A percentile compares a stretch with the other conserved stretches of the same genome.
phyloP scores from a whole-genome alignment of 441 rosid genomes.

The Corymbia citriodora region DNA sequence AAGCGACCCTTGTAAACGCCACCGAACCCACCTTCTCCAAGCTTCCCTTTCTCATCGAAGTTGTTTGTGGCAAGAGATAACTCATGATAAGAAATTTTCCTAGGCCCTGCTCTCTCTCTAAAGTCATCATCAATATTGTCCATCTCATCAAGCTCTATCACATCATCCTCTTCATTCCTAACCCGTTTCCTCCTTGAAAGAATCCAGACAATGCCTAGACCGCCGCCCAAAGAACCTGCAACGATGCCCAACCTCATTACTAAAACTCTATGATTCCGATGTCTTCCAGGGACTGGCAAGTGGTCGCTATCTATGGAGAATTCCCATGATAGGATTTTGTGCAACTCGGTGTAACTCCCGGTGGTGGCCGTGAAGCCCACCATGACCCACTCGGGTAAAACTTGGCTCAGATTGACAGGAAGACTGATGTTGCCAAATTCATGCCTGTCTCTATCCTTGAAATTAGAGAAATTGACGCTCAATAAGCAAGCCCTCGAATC shows the following conservation, averaged over 20 bases:
- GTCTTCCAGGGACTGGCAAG: background rate
- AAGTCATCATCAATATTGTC: background rate
- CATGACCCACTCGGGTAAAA: background rate
- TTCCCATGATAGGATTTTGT: background rate
- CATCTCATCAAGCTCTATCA: background rate
- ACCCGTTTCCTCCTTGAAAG: background rate
- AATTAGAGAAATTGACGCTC: background rate
- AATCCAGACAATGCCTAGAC: background rate
- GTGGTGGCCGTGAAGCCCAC: background rate
- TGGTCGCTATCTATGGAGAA: background rate
- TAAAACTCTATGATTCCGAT: background rate
- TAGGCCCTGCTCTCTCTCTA: background rate
- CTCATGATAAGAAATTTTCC: background rate
- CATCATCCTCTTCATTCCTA: background rate
- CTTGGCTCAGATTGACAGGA: background rate
- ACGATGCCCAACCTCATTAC: background rate
- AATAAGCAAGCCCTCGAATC: background rate
- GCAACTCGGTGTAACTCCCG: background rate
- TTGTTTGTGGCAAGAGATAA: background rate
- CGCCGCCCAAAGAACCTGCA: background rate
- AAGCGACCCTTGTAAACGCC: background rate
- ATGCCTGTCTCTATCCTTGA: background rate
- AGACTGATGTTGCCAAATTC: background rate
- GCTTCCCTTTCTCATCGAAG: background rate
- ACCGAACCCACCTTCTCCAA: conserved; percentile 1